Percentiles rank a stretch among this genome's conserved stretches.
These are phyloP conservation scores for Picochlorum sp. DNA, from an alignment of 139 green algal species.

Conservation along the genomic window DNA sequence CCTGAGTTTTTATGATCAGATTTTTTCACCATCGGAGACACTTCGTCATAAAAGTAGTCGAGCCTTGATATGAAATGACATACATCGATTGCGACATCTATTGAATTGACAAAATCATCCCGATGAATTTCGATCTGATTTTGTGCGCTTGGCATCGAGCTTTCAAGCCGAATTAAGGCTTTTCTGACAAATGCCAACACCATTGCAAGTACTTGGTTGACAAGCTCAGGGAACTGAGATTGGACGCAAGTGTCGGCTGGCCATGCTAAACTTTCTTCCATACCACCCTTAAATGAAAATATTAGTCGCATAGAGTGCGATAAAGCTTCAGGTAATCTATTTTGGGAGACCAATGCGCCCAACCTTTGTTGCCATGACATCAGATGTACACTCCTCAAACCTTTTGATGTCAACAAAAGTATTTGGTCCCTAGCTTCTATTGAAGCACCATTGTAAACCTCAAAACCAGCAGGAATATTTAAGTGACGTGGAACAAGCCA, in stretches of 20 bases:
- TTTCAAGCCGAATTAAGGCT: background rate
- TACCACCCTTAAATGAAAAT: background rate
- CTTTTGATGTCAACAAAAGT: constrained; percentile 29
- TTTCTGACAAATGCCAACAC: constrained; percentile 4
- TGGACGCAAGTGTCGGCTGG: constrained; percentile 2
- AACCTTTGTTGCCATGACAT: constrained; percentile 44
- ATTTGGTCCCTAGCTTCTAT: too few relatives aligned
- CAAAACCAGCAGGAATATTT: too few relatives aligned
- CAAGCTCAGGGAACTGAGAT: constrained; percentile 4
- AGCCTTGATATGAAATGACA: constrained; percentile 21
- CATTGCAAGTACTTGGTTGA: background rate
- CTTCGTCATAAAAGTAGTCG: constrained; percentile 21
- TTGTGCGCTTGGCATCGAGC: background rate
- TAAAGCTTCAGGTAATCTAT: constrained; percentile 15
- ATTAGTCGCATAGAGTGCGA: constrained; percentile 1
- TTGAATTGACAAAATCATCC: background rate
- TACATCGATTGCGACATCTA: constrained; percentile 17
- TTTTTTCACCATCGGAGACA: constrained; percentile 11
- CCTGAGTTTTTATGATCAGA: background rate
- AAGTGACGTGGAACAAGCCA: too few relatives aligned
- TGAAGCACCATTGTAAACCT: too few relatives aligned
- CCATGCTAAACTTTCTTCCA: constrained; percentile 1
- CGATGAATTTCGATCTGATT: background rate
- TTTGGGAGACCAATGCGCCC: constrained; percentile 15
- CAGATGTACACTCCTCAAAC: constrained; percentile 26